Evolutionary conservation across 345 rosid genomes (phyloP).

Genomic region (Erucastrum elatum): DNA sequence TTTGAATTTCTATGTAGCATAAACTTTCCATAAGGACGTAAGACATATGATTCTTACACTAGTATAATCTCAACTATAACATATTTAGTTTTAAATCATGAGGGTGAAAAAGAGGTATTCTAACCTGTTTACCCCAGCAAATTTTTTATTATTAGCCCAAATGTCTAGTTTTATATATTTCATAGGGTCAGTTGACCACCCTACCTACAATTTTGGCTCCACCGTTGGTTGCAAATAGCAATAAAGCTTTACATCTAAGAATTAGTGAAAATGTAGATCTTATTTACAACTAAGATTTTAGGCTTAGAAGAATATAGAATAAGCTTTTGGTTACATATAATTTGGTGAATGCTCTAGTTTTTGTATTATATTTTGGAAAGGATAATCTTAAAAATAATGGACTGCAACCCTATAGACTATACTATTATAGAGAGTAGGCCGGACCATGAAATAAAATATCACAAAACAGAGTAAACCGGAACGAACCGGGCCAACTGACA

Average conservation of each 20-base stretch:
- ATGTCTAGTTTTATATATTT: no score
- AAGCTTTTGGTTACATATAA: background rate
- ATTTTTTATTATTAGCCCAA: no score
- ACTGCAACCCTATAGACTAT: conserved; percentile 13
- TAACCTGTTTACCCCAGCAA: no score
- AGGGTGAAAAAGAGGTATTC: no score
- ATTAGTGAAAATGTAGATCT: background rate
- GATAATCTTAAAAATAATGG: conserved; percentile 1
- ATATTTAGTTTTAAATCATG: background rate
- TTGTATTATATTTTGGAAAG: background rate
- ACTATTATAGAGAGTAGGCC: conserved; percentile 1
- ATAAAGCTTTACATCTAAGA: background rate
- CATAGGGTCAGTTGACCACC: no score
- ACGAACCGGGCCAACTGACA: conserved; percentile 8
- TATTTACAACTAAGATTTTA: background rate
- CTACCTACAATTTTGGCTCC: no score
- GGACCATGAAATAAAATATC: background rate
- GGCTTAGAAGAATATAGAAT: background rate
- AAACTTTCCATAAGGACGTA: background rate
- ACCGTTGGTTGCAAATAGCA: background rate
- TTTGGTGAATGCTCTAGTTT: background rate
- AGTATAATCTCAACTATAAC: background rate
- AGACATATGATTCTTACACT: background rate
- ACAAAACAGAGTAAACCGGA: background rate
- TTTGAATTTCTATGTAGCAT: background rate